Evolutionary conservation across 108 stramenopile genomes (phyloP), one percentile per base, ranked within the genome.

Genomic region (Pseudonitzschia delicatissima): DNA sequence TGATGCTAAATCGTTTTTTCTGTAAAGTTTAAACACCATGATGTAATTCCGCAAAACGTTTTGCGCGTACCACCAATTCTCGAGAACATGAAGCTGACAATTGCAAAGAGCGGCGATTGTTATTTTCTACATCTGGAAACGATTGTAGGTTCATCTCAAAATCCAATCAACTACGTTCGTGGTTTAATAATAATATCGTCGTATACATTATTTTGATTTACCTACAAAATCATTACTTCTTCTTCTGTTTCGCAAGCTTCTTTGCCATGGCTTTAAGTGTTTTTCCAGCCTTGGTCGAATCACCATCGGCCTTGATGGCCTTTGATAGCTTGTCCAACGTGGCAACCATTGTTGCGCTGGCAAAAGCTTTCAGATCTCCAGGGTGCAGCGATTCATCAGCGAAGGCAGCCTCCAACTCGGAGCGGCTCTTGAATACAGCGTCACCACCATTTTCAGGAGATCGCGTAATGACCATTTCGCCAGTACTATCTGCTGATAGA

Each of bases 321-420:
- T 78, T 80, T 27, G 92, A 73, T 13, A 97, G 76, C 36, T 95
- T 96, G 47, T 95, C 86, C 71, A 99, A 44, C 36, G 90, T 82
- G 3, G 74, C 68, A 45, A 98, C 90, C 72, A 99, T 81, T 3
- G 83, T 77, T 13, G 74, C 64, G 15, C 88, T 81, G 11, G 88
- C 81, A 1, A 85, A 83, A 17, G 85, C 80, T 76, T 99, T 99
- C 53, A 99, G 67, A 73, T 99, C 98, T 45, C 95, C 96, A 1
- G 98, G 98, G 66, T 98, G 96, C 61, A 99, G 80, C 44, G 87
- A 75, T 21, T 91, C 98, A 36, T 69, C 67, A 6, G 78, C 47
- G 69, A 96, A 99, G 47, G 91, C 92, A 31, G 67, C 79, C 75
- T 90, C 84, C 48, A 99, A 60, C 31, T 82, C 82, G 12, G 69